Evolutionary conservation across 345 rosid species (phyloP).

Genomic region (Sisymbrium irio): DNA sequence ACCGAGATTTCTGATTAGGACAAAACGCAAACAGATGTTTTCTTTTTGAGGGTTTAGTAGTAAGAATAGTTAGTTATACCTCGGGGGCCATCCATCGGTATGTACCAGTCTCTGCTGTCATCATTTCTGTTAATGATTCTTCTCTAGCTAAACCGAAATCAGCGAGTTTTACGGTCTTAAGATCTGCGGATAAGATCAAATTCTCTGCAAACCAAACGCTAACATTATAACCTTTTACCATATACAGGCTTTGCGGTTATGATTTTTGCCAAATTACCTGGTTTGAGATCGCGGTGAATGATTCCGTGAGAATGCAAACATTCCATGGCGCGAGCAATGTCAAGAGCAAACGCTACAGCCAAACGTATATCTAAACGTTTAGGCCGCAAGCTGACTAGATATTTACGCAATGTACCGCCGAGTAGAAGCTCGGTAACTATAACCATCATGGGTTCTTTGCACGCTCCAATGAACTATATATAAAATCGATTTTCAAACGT

Average conservation of each 20-base stretch:
- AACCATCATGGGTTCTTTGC: conserved; percentile 94
- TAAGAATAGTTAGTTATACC: conserved; percentile 42
- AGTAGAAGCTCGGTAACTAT: conserved; percentile 87
- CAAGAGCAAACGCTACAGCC: conserved; percentile 85
- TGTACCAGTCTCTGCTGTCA: conserved; percentile 99
- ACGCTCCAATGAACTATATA: conserved; percentile 94
- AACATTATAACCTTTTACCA: neutral
- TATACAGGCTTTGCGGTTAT: no score
- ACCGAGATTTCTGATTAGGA: neutral
- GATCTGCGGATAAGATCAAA: conserved; percentile 82
- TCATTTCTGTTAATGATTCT: conserved; percentile 98
- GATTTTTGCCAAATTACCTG: conserved; percentile 79
- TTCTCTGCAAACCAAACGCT: conserved; percentile 57
- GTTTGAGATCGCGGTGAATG: conserved; percentile 96
- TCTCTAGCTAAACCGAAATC: conserved; percentile 99
- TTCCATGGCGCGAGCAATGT: conserved; percentile 99
- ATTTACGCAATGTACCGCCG: conserved; percentile 89
- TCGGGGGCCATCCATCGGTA: conserved; percentile 99
- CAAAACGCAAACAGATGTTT: neutral
- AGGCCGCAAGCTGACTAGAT: conserved; percentile 68
- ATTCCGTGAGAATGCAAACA: conserved; percentile 95
- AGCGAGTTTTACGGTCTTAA: conserved; percentile 84
- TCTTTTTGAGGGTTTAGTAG: neutral
- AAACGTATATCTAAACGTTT: conserved; percentile 60
- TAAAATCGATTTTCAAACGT: conserved; percentile 5